Base-by-base conservation (phyloP, 441 rosid genomes). In the Aleurites moluccanus region DNA sequence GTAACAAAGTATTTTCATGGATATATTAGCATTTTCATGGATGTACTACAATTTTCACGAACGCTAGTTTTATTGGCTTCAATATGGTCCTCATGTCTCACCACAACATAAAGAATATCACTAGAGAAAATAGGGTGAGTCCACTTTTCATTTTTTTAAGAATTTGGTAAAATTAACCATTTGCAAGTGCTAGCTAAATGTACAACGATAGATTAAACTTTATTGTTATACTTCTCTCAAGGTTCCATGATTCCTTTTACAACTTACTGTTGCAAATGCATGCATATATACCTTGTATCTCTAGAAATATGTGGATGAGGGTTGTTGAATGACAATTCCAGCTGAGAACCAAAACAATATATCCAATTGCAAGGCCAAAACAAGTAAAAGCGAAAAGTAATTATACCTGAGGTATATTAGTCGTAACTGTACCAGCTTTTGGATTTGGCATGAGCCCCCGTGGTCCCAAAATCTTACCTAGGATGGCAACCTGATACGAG, bases 381-480 rank as follows among this genome's bases (percentile, higher is more conserved):
- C 55, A 47, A 8, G 53, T 25, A 28, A 55, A 18, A 33, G 50
- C 8, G 20, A n/a, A 76, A 53, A 13, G 53, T 4, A 45, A 35
- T 8, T 60, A 59, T 81, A 96, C 98, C 98, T 89, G 97, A 73
- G 97, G 96, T 82, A 93, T 86, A 80, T 93, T 90, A 25, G 94
- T 79, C 38, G 97, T 81, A 79, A 96, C 98, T 20, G 99, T 96
- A 57, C 98, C 99, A 62, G 98, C 98, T 86, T 96, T 93, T 30
- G 99, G 99, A 80, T 92, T 96, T 45, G 99, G 99, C 99, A 96
- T 96, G 80, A 96, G 94, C 74, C 99, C 99, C n/a, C 98, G 86
- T 40, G 99, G 99, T 81, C 99, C 99, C 64, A 96, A 87, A 85
- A 96, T 91, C 89, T 88, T 96, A 77, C 99, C 99, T 55, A 96